phyloP scores from a whole-genome alignment of 306 rosid species.

The Quercus engelmannii region DNA sequence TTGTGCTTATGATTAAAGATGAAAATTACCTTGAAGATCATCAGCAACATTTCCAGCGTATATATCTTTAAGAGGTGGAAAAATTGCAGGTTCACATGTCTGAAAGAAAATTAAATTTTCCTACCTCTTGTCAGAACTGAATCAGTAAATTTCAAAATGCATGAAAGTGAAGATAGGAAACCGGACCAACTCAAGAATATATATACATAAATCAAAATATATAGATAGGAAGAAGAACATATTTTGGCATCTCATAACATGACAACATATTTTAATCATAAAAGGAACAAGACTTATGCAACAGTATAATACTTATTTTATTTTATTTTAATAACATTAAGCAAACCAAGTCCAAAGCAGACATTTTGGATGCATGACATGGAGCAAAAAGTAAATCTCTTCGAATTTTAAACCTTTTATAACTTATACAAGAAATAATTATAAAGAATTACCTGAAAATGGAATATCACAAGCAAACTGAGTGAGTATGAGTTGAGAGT shows the following conservation, averaged over 20 bases:
- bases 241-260: background rate
- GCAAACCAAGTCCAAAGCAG: slow-evolving; percentile 23
- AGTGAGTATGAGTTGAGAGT: slow-evolving; percentile 85
- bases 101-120: slow-evolving; percentile 21
- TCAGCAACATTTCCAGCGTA: slow-evolving; percentile 67
- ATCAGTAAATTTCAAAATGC: background rate
- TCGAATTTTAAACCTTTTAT: background rate
- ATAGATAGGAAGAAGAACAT: background rate
- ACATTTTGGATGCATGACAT: background rate
- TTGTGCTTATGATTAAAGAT: slow-evolving; percentile 19
- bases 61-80: slow-evolving; percentile 82
- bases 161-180: background rate
- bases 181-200: background rate
- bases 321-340: background rate
- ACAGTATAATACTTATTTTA: background rate
- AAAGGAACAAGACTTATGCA: background rate
- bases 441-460: slow-evolving; percentile 71
- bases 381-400: slow-evolving; percentile 15
- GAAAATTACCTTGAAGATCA: slow-evolving; percentile 68
- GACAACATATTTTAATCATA: background rate
- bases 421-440: slow-evolving; percentile 7
- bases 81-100: slow-evolving; percentile 84
- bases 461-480: slow-evolving; percentile 78
- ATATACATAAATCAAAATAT: background rate
- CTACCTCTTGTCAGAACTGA: background rate